phyloP scores from a whole-genome alignment of 306 rosid species.

The Vigna radiata region DNA sequence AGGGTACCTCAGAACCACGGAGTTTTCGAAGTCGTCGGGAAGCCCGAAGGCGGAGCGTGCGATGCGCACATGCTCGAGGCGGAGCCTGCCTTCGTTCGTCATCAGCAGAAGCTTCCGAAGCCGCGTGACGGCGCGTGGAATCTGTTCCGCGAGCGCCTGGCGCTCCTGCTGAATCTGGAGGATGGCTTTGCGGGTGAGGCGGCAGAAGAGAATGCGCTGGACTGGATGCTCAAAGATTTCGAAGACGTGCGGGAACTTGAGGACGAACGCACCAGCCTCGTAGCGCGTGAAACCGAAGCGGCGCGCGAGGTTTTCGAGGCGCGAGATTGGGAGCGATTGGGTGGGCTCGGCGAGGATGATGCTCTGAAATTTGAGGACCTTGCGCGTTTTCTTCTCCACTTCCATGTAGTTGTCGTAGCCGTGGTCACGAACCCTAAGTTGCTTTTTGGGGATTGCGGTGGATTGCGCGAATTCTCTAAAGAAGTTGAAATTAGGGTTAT shows the following conservation, averaged over 20 bases:
- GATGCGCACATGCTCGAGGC: constrained; percentile 84
- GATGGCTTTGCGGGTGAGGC: constrained; percentile 72
- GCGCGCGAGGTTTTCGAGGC: constrained; percentile 78
- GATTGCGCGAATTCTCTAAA: constrained; percentile 68
- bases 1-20: constrained; percentile 76
- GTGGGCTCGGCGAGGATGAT: constrained; percentile 63
- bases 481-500: neutral
- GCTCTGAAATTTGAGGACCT: constrained; percentile 72
- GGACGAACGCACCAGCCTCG: constrained; percentile 70
- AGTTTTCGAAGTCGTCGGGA: constrained; percentile 84
- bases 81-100: constrained; percentile 68
- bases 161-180: constrained; percentile 79
- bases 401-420: constrained; percentile 95
- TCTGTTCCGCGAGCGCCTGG: constrained; percentile 57
- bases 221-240: constrained; percentile 92
- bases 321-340: constrained; percentile 71
- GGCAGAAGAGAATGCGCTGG: constrained; percentile 78
- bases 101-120: constrained; percentile 83
- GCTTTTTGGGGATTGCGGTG: constrained; percentile 80
- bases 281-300: constrained; percentile 75
- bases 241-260: constrained; percentile 86
- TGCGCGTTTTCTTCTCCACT: constrained; percentile 82
- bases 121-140: constrained; percentile 70
- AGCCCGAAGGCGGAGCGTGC: constrained; percentile 75
- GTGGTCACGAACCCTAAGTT: constrained; percentile 75